A percentile compares a stretch with the other conserved stretches of the same genome.
Conservation (phyloP, 805 yeast genomes). For the Yamadazyma paraphyllophila region DNA sequence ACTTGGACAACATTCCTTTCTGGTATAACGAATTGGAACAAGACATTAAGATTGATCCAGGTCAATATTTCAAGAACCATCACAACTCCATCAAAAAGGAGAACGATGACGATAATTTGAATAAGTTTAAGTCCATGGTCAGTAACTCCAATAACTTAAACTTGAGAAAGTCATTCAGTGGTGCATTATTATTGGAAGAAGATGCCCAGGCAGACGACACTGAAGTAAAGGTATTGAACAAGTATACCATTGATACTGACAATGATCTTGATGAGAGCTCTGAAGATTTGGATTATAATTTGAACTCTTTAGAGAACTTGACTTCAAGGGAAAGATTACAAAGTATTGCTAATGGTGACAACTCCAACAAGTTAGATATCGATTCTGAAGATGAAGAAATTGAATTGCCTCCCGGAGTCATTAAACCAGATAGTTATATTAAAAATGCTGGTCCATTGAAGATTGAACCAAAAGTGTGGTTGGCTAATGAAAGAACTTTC, state of each 20-base stretch:
- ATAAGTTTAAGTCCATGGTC: constrained; percentile 42
- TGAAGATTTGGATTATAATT: constrained; percentile 28
- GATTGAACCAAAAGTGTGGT: constrained; percentile 97
- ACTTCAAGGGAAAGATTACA: constrained; percentile 2
- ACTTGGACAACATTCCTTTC: constrained; percentile 84
- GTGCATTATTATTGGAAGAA: constrained; percentile 42
- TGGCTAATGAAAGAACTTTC: constrained; percentile 97
- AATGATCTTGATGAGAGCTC: constrained; percentile 14
- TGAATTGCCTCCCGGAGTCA: constrained; percentile 84
- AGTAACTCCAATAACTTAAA: constrained; percentile 26
- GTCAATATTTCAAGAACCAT: constrained; percentile 56
- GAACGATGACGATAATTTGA: constrained; percentile 44
- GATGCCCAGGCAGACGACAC: constrained; percentile 45
- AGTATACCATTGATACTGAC: constrained; percentile 7
- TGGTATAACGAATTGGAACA: constrained; percentile 87
- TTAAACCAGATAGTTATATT: constrained; percentile 72
- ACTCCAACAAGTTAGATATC: constrained; percentile 49
- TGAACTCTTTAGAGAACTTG: not conserved
- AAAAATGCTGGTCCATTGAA: constrained; percentile 90
- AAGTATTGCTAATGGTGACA: not conserved
- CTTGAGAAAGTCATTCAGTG: constrained; percentile 41
- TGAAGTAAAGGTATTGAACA: not conserved
- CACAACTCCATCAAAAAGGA: constrained; percentile 49
- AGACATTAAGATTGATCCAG: constrained; percentile 76
- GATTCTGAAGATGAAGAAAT: constrained; percentile 85